Evolutionary conservation across 306 rosid species (phyloP).

Genomic region (Fagus sylvatica): DNA sequence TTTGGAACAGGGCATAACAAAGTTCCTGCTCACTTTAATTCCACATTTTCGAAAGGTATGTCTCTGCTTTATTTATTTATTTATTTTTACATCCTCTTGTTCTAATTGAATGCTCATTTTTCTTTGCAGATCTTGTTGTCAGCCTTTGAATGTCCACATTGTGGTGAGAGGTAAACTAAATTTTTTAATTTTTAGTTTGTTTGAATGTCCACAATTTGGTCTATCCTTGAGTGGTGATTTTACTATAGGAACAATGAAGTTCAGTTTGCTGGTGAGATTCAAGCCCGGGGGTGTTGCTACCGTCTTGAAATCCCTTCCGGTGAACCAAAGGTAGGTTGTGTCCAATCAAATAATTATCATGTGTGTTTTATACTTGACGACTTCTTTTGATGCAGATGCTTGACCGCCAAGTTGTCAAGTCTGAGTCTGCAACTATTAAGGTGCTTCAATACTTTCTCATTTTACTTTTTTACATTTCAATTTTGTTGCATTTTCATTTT

Average conservation of each 20-base stretch:
- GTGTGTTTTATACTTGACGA: neutral
- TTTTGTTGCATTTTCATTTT: neutral
- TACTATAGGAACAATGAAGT: constrained; percentile 79
- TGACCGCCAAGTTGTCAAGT: constrained; percentile 89
- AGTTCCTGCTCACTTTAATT: constrained; percentile 67
- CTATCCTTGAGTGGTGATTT: constrained; percentile 3
- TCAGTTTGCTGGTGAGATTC: constrained; percentile 98
- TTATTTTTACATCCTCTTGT: neutral
- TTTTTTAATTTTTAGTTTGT: neutral
- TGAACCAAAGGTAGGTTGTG: constrained; percentile 80
- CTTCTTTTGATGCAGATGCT: constrained; percentile 65
- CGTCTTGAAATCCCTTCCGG: constrained; percentile 58
- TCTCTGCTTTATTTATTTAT: neutral
- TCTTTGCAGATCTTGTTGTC: constrained; percentile 73
- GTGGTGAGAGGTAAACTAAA: constrained; percentile 78
- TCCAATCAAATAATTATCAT: constrained; percentile 2
- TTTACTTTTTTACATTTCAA: neutral
- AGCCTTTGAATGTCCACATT: constrained; percentile 89
- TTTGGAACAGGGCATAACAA: constrained; percentile 66
- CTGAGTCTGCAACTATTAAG: constrained; percentile 94
- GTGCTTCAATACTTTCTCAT: constrained; percentile 36
- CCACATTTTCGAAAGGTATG: constrained; percentile 89
- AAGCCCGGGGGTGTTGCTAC: constrained; percentile 82
- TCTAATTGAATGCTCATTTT: neutral
- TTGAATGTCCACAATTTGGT: neutral